Percentiles rank a stretch among this genome's conserved stretches.
These are phyloP conservation scores for Penicillium subrubescens DNA, from an alignment of 495 filamentous ascomycete genomes.

Conservation along the genomic window DNA sequence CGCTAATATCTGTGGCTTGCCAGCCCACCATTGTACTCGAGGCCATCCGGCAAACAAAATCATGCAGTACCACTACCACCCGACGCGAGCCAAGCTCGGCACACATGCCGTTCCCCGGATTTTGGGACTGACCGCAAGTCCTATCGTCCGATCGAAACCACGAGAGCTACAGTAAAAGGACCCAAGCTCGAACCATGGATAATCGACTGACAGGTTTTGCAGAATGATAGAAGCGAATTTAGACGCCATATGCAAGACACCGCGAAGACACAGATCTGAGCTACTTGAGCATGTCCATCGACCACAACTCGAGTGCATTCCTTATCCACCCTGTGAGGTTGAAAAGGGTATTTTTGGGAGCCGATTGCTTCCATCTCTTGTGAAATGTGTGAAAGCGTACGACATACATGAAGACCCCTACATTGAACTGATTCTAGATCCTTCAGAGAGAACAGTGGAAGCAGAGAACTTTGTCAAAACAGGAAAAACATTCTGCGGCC, in stretches of 20 bases:
- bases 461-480: slow-evolving; percentile 51
- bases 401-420: slow-evolving; percentile 70
- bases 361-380: slow-evolving; percentile 23
- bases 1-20: background rate
- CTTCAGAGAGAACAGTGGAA: slow-evolving; percentile 24
- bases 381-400: slow-evolving; percentile 27
- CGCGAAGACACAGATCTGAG: slow-evolving; percentile 70
- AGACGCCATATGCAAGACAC: slow-evolving; percentile 71
- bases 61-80: slow-evolving; percentile 77
- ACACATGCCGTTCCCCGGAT: slow-evolving; percentile 63
- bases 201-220: background rate
- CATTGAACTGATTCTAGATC: slow-evolving; percentile 55
- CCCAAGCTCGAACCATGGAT: background rate
- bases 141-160: slow-evolving; percentile 55
- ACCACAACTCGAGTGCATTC: slow-evolving; percentile 59
- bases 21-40: slow-evolving; percentile 40
- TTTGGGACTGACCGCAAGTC: slow-evolving; percentile 84
- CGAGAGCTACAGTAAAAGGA: slow-evolving; percentile 33
- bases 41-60: slow-evolving; percentile 71
- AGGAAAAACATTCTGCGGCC: slow-evolving; percentile 62
- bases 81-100: slow-evolving; percentile 31
- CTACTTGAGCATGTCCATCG: slow-evolving; percentile 67
- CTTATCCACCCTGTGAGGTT: slow-evolving; percentile 37
- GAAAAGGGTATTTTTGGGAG: slow-evolving; percentile 9
- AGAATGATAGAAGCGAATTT: slow-evolving; percentile 75